These are phyloP conservation scores for Pseudozyma pruni DNA, from an alignment of 1,284 basidiomycete genomes.

Conservation along the genomic window DNA sequence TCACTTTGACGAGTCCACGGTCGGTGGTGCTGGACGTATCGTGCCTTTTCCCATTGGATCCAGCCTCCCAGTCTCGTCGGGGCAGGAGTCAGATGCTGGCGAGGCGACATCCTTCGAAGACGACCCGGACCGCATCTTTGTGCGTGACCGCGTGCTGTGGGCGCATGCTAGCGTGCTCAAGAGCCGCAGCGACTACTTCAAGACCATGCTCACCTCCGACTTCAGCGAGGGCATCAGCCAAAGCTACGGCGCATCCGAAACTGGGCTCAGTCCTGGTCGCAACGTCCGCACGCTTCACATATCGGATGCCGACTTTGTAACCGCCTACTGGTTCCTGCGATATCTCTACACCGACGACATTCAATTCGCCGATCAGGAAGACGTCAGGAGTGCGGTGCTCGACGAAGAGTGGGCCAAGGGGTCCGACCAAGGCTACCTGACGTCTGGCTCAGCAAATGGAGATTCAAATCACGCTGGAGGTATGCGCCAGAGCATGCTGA, in stretches of 20 bases:
- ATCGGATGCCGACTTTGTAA: slow-evolving; percentile 83
- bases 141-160: slow-evolving; percentile 73
- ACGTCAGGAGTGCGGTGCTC: slow-evolving; percentile 55
- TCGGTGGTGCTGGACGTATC: not conserved
- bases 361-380: slow-evolving; percentile 58
- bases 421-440: slow-evolving; percentile 15
- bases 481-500: slow-evolving; percentile 8
- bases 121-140: slow-evolving; percentile 40
- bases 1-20: not conserved
- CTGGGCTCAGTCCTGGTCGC: slow-evolving; percentile 15
- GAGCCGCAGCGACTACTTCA: slow-evolving; percentile 79
- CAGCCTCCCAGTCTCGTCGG: slow-evolving; percentile 13
- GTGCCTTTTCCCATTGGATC: slow-evolving; percentile 40
- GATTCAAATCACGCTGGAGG: slow-evolving; percentile 2
- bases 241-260: slow-evolving; percentile 12
- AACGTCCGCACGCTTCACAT: slow-evolving; percentile 74
- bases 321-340: slow-evolving; percentile 83
- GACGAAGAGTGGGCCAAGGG: slow-evolving; percentile 59
- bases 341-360: slow-evolving; percentile 79
- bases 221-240: slow-evolving; percentile 68
- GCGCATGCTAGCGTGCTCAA: slow-evolving; percentile 74
- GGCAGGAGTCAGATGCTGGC: slow-evolving; percentile 12
- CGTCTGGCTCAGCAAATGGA: not conserved
- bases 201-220: slow-evolving; percentile 79
- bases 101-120: slow-evolving; percentile 17